Conservation (phyloP, 805 yeast species). For the Jamesozyma jinghongensis region DNA sequence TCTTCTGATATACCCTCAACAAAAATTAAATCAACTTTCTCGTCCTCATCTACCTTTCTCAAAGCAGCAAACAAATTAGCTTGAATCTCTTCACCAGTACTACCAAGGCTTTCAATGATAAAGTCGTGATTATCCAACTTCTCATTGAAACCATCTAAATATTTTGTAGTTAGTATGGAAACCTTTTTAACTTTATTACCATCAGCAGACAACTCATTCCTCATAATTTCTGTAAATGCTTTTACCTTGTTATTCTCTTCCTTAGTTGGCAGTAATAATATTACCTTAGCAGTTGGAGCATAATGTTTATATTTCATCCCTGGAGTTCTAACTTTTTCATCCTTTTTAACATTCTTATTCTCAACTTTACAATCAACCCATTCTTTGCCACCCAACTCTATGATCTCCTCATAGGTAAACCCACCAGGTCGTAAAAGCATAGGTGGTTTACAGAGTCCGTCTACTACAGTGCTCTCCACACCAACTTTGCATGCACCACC, state of each 20-base stretch:
- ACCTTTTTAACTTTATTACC: constrained; percentile 27
- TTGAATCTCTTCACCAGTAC: constrained; percentile 49
- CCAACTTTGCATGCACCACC: constrained; percentile 90
- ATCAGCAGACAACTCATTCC: constrained; percentile 9
- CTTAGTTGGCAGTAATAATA: constrained; percentile 47
- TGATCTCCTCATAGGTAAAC: constrained; percentile 68
- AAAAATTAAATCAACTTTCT: constrained; percentile 56
- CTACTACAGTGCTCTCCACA: constrained; percentile 88
- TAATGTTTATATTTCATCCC: constrained; percentile 98
- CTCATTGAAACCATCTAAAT: constrained; percentile 5
- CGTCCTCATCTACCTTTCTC: constrained; percentile 64
- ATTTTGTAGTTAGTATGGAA: constrained; percentile 44
- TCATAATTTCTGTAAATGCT: constrained; percentile 26
- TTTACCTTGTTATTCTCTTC: constrained; percentile 19
- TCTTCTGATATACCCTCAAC: constrained; percentile 74
- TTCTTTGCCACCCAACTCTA: constrained; percentile 48
- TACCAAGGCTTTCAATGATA: constrained; percentile 34
- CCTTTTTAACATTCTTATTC: constrained; percentile 42
- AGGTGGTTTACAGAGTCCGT: constrained; percentile 80
- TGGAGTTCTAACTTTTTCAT: constrained; percentile 81
- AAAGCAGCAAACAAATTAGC: constrained; percentile 62
- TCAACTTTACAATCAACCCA: constrained; percentile 64
- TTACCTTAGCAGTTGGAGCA: constrained; percentile 80
- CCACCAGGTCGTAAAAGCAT: constrained; percentile 93
- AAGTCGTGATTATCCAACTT: not conserved